Base-by-base conservation (phyloP, 352 stramenopile genomes). In the Heterotrichella gracilis region DNA sequence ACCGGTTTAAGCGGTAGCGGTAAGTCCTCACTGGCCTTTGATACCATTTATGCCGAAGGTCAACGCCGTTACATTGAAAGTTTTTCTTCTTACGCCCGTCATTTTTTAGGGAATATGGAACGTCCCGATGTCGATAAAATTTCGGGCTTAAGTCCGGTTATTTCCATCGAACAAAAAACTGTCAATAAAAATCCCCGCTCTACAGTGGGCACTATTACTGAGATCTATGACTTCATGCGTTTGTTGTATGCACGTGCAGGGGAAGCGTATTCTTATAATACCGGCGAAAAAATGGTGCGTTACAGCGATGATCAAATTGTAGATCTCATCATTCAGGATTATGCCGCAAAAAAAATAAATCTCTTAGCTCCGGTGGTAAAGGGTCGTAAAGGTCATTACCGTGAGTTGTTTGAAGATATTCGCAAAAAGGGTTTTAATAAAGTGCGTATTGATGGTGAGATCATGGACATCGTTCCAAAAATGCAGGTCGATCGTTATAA, bases 241-340 rank as follows among this genome's bases (percentile, higher is more conserved):
- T n/a, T 53, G 9, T 53, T 53, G 32, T 53, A 53, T n/a, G 32
- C 32, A 9, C 32, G 32, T 53, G 32, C 32, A 9, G 32, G 32
- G n/a, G 32, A 53, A 53, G 32, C 32, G 9, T 53, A 17, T 53
- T 53, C 32, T 17, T 53, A 53, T n/a, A 53, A 53, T 53, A 53
- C 32, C 32, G 32, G 32, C 32, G 32, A 53, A 53, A 53, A 53
- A 53, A 53, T 53, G 32, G n/a, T 53, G n/a, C 32, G 32, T 53
- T 53, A 53, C 32, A 53, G 32, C 32, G 32, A 53, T n/a, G 32
- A 53, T 53, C 32, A 53, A n/a, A 53, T 53, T n/a, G 32, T 53
- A n/a, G 32, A 53, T n/a, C 32, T 53, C 9, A 53, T 53, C n/a
- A 53, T 53, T 53, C 9, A 53, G 32, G 32, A 53, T 53, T 53